Percentiles rank a stretch among this genome's conserved stretches.
These are phyloP conservation scores for Cicer arietinum DNA, from an alignment of 306 rosid genomes.

Conservation along the genomic window DNA sequence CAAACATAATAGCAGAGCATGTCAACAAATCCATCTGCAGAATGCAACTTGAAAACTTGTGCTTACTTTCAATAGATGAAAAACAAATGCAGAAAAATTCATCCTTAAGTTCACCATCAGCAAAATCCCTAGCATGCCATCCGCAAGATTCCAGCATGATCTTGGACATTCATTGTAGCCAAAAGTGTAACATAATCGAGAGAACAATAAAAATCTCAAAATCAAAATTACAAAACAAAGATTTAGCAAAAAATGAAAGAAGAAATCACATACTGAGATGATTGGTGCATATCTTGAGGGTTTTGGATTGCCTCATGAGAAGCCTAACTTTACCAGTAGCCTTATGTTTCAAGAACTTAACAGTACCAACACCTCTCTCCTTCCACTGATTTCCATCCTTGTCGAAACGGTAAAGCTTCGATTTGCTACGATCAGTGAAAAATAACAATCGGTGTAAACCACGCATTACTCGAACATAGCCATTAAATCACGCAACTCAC, in stretches of 20 bases:
- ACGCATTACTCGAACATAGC: no score
- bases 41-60: no score
- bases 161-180: slow-evolving; percentile 78
- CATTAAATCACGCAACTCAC: no score
- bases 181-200: slow-evolving; percentile 54
- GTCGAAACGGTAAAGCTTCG: slow-evolving; percentile 94
- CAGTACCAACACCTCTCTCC: slow-evolving; percentile 94
- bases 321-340: slow-evolving; percentile 80
- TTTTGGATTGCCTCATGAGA: slow-evolving; percentile 96
- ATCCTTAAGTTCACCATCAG: slow-evolving; percentile 45
- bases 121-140: slow-evolving; percentile 95
- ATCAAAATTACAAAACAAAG: not conserved
- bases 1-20: no score
- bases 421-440: slow-evolving; percentile 55
- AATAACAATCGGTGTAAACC: not conserved
- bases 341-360: slow-evolving; percentile 83
- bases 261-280: slow-evolving; percentile 70
- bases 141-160: slow-evolving; percentile 98
- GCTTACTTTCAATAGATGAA: no score
- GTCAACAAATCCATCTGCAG: no score
- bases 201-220: slow-evolving; percentile 9
- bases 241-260: not conserved
- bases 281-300: slow-evolving; percentile 99
- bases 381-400: slow-evolving; percentile 97
- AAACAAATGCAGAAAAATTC: no score